phyloP scores from a whole-genome alignment of 495 filamentous ascomycete species.

The Tuber magnatum region DNA sequence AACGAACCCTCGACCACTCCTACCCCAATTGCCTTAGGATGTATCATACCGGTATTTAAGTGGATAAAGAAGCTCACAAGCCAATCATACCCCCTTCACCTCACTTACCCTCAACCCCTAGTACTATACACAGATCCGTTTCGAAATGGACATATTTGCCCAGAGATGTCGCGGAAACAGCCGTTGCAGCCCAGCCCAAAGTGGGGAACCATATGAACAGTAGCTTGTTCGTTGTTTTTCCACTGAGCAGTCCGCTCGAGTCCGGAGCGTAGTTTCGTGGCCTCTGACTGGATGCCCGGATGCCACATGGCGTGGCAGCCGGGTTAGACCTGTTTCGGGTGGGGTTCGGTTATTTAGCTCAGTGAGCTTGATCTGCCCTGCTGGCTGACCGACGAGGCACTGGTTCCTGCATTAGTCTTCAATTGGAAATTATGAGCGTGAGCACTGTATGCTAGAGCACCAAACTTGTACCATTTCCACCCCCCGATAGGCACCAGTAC shows the following conservation, averaged over 20 bases:
- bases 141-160: not conserved
- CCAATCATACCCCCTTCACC: too few species aligned
- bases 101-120: not conserved
- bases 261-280: not conserved
- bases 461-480: too few species aligned
- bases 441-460: not conserved
- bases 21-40: too few species aligned
- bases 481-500: not conserved
- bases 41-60: too few species aligned
- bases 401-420: not conserved
- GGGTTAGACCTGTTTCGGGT: not conserved
- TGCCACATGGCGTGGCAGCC: not conserved
- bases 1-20: too few species aligned
- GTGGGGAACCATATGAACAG: not conserved
- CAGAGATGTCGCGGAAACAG: not conserved
- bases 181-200: not conserved
- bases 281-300: not conserved
- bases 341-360: not conserved
- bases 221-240: not conserved
- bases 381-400: not conserved
- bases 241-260: not conserved
- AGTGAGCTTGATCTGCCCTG: not conserved
- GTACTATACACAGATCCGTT: not conserved
- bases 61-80: too few species aligned
- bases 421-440: not conserved